Evolutionary conservation across 176 grass and related monocot species (phyloP).

Genomic region (Chloris gayana): DNA sequence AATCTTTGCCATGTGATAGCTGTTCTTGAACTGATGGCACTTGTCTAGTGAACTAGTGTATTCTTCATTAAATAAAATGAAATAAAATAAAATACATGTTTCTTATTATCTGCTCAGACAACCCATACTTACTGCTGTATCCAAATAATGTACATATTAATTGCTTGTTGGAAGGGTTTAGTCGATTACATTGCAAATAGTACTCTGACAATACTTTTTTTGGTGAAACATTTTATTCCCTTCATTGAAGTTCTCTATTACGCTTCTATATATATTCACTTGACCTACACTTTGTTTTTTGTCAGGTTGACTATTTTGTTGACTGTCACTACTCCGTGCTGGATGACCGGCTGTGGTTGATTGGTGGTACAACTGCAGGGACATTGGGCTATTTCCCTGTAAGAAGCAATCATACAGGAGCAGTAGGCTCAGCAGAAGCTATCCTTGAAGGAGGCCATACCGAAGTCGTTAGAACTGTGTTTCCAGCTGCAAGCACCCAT

Average conservation of each 20-base stretch:
- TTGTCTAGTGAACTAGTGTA: not conserved
- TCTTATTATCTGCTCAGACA: not conserved
- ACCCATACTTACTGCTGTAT: not conserved
- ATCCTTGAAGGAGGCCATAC: conserved; percentile 82
- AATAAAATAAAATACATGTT: no score
- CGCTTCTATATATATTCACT: not conserved
- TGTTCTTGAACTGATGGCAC: not conserved
- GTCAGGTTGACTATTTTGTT: conserved; percentile 91
- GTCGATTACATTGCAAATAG: not conserved
- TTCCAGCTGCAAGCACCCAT: conserved; percentile 47
- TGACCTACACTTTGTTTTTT: conserved; percentile 6
- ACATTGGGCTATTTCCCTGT: conserved; percentile 87
- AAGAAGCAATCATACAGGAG: conserved; percentile 32
- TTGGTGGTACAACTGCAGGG: conserved; percentile 68
- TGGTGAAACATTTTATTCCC: not conserved
- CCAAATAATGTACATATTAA: not conserved
- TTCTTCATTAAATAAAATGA: not conserved
- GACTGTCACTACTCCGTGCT: conserved; percentile 80
- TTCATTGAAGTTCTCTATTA: not conserved
- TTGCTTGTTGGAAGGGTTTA: not conserved
- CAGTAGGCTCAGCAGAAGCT: conserved; percentile 61
- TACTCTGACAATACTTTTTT: not conserved
- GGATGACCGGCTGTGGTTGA: conserved; percentile 76
- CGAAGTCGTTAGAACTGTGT: conserved; percentile 71
- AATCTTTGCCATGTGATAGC: not conserved